Base-by-base conservation (phyloP, 2,329 filamentous ascomycete species). In the Arthrobotrys musiformis region DNA sequence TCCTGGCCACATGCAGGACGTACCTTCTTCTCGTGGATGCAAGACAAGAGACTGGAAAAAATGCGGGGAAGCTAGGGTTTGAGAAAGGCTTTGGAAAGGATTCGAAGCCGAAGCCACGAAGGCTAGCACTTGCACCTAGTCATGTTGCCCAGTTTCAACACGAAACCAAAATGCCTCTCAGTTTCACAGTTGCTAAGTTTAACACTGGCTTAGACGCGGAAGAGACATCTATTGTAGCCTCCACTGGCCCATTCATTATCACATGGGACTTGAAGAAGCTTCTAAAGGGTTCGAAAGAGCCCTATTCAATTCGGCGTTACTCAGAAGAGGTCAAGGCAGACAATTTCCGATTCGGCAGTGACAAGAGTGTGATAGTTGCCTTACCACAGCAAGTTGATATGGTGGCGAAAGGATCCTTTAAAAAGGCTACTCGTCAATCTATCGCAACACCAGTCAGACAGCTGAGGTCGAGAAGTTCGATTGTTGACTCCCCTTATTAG, bases 91-190 rank as follows among this genome's bases (percentile, higher is more conserved):
- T 99, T 81, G 90, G 92, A 2, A 96, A 97, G 80, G 94, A 97
- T 82, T 88, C 90, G 19, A 99, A 99, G 84, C 95, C 95, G 1
- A 93, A 97, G 81, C 95, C 95, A 37, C 91, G 93, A 67, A 93
- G 95, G 80, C 89, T 99, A 9, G 93, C 91, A 11, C 88, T 99
- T 40, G 94, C 92, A 5, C 95, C 95, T 0, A 90, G 92, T 76
- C 95, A 99, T 83, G 93, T 98, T 28, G 95, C 95, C 0, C 95
- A 99, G 83, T 97, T 99, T 86, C 93, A 96, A 82, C 93, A 98
- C 83, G 95, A 99, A 84, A 99, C 95, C 1, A 92, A 93, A 81
- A 90, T 91, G 74, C 90, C 92, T 0, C 88, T 99, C 9, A 88
- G 90, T 0, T 99, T 99, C 84, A 98, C 94, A 0, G 90, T 92